A percentile compares a stretch with the other conserved stretches of the same genome.
These are phyloP conservation scores for Xylaria grammica DNA, from an alignment of 495 filamentous ascomycete genomes.

Conservation along the genomic window DNA sequence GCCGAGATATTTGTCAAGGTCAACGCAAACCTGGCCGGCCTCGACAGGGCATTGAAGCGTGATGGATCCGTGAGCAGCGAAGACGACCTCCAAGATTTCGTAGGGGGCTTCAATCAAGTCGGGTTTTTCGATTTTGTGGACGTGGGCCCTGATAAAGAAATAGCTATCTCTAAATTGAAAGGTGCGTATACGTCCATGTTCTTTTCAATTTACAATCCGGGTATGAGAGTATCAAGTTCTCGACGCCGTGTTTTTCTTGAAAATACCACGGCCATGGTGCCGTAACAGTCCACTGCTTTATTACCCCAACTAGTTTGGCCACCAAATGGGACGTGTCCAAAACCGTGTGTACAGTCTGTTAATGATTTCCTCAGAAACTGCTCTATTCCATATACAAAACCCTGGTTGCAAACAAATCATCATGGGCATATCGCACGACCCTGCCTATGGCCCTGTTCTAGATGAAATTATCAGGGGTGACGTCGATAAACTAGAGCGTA, in stretches of 20 bases:
- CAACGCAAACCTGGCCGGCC: conserved; percentile 70
- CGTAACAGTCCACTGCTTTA: background rate
- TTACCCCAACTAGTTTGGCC: background rate
- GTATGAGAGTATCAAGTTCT: background rate
- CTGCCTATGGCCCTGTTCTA: conserved; percentile 72
- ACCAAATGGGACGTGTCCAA: background rate
- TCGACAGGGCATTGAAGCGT: conserved; percentile 64
- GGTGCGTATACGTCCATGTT: conserved; percentile 56
- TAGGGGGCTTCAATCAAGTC: conserved; percentile 75
- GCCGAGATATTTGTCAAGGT: conserved; percentile 68
- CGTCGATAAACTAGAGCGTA: conserved; percentile 56
- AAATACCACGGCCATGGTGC: background rate
- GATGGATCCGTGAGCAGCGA: conserved; percentile 62
- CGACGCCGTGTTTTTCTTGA: background rate
- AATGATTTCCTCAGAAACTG: conserved; percentile 55
- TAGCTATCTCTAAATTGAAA: conserved; percentile 74
- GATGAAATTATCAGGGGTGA: conserved; percentile 62
- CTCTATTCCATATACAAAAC: conserved; percentile 66
- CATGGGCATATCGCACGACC: conserved; percentile 78
- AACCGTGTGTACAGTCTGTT: conserved; percentile 10
- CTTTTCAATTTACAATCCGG: background rate
- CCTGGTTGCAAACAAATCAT: conserved; percentile 82
- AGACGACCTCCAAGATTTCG: conserved; percentile 67
- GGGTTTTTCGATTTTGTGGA: conserved; percentile 79
- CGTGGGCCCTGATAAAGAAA: conserved; percentile 70